A percentile compares a stretch with the other conserved stretches of the same genome.
These are phyloP conservation scores for Sextonia rubra DNA, from an alignment of 164 flowering plant species.

Conservation along the genomic window DNA sequence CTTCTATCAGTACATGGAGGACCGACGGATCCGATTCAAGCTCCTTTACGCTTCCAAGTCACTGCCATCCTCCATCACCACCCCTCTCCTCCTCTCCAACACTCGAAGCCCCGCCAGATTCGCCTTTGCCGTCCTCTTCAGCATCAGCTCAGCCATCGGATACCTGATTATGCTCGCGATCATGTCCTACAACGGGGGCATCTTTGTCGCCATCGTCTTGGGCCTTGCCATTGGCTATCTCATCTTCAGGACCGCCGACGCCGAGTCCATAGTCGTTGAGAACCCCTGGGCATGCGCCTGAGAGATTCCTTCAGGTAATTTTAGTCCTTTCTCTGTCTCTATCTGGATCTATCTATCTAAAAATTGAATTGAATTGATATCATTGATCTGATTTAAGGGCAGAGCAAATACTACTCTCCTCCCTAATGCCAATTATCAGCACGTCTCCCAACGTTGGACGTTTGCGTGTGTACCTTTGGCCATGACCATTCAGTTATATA, in stretches of 20 bases:
- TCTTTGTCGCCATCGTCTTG: constrained; percentile 57
- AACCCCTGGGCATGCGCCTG: constrained; percentile 69
- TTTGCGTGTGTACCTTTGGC: too few relatives aligned
- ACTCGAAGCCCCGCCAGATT: constrained; percentile 13
- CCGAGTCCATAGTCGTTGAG: constrained; percentile 28
- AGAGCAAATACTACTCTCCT: too few relatives aligned
- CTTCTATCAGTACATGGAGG: constrained; percentile 85
- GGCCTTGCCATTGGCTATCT: constrained; percentile 59
- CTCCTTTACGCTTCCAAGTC: too few relatives aligned
- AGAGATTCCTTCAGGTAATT: constrained; percentile 7
- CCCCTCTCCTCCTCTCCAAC: constrained; percentile 24
- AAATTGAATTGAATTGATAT: too few relatives aligned
- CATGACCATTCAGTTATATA: too few relatives aligned
- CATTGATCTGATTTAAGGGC: too few relatives aligned
- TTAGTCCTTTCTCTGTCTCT: too few relatives aligned
- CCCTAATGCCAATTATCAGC: too few relatives aligned
- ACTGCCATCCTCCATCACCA: constrained; percentile 4
- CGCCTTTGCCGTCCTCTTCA: constrained; percentile 39
- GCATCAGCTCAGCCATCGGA: constrained; percentile 54
- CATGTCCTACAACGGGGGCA: constrained; percentile 71
- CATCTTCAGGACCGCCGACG: constrained; percentile 37
- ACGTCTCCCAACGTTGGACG: too few relatives aligned
- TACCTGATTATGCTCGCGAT: too few relatives aligned
- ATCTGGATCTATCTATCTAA: too few relatives aligned
- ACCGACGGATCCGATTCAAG: constrained; percentile 51